These are phyloP conservation scores for Cocos nucifera DNA, from an alignment of 176 grass and related monocot species.

Conservation along the genomic window DNA sequence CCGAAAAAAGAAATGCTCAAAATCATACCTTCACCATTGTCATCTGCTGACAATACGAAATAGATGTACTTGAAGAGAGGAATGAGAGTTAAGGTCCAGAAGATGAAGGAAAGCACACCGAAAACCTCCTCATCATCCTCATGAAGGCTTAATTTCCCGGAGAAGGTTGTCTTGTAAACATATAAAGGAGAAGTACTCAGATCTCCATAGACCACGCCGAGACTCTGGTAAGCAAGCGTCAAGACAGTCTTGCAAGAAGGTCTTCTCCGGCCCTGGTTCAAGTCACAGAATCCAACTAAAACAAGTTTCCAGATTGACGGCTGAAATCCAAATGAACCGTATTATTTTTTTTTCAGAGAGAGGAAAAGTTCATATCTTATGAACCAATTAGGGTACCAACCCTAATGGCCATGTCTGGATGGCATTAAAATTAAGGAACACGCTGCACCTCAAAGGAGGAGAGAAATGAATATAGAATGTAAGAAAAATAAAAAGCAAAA, in stretches of 20 bases:
- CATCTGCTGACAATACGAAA: constrained; percentile 3
- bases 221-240: constrained; percentile 1
- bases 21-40: constrained; percentile 2
- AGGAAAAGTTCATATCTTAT: no score
- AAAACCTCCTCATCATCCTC: constrained; percentile 1
- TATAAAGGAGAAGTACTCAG: constrained; percentile 1
- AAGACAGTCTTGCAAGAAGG: background rate
- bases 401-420: no score
- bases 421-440: background rate
- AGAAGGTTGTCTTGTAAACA: background rate
- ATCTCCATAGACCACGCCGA: background rate
- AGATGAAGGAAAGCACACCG: constrained; percentile 7
- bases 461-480: no score
- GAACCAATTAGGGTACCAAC: no score
- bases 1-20: background rate
- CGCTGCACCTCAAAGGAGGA: background rate
- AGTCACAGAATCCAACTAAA: background rate
- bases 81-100: constrained; percentile 1
- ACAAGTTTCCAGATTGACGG: no score
- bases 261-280: background rate
- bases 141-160: background rate
- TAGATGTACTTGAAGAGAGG: constrained; percentile 5
- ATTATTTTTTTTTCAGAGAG: no score
- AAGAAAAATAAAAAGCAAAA: no score
- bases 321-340: no score